Evolutionary conservation across 1,284 basidiomycete genomes (phyloP).

Genomic region (Pseudomicrostroma phylloplanum): DNA sequence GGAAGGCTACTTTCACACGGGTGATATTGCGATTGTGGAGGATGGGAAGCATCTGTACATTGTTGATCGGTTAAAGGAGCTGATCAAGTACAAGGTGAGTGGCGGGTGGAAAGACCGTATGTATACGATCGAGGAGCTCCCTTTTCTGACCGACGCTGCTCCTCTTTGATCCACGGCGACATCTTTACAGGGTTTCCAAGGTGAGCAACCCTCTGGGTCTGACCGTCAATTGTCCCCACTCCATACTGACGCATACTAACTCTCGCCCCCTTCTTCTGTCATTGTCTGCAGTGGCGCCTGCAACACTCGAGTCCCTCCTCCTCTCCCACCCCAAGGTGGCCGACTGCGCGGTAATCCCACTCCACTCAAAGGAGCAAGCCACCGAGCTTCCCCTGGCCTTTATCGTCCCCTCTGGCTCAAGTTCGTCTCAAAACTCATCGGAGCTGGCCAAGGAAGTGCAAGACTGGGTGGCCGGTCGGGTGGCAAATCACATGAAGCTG

Average conservation of each 20-base stretch:
- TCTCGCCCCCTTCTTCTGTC: no score
- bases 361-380: conserved; percentile 26
- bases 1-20: conserved; percentile 38
- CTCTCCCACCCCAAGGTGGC: conserved; percentile 17
- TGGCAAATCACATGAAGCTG: conserved; percentile 51
- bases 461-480: conserved; percentile 22
- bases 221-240: no score
- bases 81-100: conserved; percentile 43
- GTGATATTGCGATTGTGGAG: conserved; percentile 31
- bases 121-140: no score
- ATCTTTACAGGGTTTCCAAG: neutral
- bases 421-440: conserved; percentile 24
- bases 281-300: conserved; percentile 37
- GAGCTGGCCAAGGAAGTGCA: conserved; percentile 26
- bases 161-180: neutral
- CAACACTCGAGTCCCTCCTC: conserved; percentile 32
- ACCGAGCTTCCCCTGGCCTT: conserved; percentile 53
- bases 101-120: no score
- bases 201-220: no score
- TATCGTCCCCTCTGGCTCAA: conserved; percentile 32
- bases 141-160: conserved; percentile 12
- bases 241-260: no score
- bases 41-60: conserved; percentile 28
- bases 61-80: conserved; percentile 43
- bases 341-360: conserved; percentile 37